Base-by-base conservation (phyloP, 768 basidiomycete species). In the Boletus sensibilis region DNA sequence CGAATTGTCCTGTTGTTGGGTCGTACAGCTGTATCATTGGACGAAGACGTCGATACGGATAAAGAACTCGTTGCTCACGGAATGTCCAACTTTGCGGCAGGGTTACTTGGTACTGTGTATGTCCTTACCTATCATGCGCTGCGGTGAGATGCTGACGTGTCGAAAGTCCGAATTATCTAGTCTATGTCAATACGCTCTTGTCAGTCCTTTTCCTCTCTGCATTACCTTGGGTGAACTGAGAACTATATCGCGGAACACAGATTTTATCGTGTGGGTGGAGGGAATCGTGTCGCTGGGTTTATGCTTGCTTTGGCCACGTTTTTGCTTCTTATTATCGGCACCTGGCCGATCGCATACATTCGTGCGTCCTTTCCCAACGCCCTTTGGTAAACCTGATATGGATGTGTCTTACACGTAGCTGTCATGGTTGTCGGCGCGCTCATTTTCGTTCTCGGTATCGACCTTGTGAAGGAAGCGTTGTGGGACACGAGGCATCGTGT, bases 401-500 rank as follows among this genome's bases (percentile, higher is more conserved):
- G 31, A 52, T 10, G 31, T 47, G 13, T 54, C 14, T 12, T 39
- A 9, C 29, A 38, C 9, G 8, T 58, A 95, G 93, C 94, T 54
- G 87, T 98, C 31, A 87, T 92, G 83, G 87, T 96, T 5, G 94
- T 98, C 14, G 87, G 88, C 1, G 87, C 93, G 2, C 78, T 99
- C 53, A 98, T 98, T 59, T 95, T 94, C 62, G 94, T 97, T 10
- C 80, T 98, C 34, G 97, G 95, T 0, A 82, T 98, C 49, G 96
- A 98, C 62, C 84, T 99, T 38, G 84, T 93, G 39, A 96, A 95
- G 65, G 96, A 98, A 72, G 95, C 97, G 0, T 69, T 98, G 10
- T 98, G 95, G 95, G 96, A 99, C 73, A 95, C 95, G 11, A 77
- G 92, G 44, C 82, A 91, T 72, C 85, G 94, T 16, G 92, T 92